phyloP scores from a whole-genome alignment of 1,284 basidiomycete species.

The Leccinum huronense region DNA sequence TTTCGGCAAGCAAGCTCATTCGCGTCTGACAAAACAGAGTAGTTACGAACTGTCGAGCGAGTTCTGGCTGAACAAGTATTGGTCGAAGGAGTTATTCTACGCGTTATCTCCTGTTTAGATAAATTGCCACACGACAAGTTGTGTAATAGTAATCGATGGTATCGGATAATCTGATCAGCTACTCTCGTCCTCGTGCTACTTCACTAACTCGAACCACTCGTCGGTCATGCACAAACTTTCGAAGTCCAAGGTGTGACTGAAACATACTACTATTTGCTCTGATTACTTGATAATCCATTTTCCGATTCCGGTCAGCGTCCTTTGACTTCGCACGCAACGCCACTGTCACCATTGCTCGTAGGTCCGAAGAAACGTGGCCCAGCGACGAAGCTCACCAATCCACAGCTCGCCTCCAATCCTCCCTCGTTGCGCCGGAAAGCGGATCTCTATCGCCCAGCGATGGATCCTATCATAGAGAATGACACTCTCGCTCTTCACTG shows the following conservation, averaged over 20 bases:
- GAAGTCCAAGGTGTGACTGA: neutral
- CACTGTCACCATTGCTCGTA: neutral
- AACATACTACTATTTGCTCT: neutral
- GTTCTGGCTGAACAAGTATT: constrained; percentile 7
- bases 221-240: neutral
- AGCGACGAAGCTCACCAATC: neutral
- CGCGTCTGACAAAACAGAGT: neutral
- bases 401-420: neutral
- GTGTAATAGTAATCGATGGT: neutral
- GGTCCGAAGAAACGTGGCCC: neutral
- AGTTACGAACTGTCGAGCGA: neutral
- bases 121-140: neutral
- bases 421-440: neutral
- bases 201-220: neutral
- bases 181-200: neutral
- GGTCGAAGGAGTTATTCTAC: constrained; percentile 2
- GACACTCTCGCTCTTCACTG: neutral
- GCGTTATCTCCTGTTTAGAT: neutral
- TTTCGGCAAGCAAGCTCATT: neutral
- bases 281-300: neutral
- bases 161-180: neutral
- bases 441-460: neutral
- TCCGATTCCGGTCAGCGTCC: neutral
- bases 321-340: neutral
- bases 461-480: neutral